A percentile compares a stretch with the other conserved stretches of the same genome.
Evolutionary conservation across 805 yeast species (phyloP).

Genomic region (Starmerella powellii): DNA sequence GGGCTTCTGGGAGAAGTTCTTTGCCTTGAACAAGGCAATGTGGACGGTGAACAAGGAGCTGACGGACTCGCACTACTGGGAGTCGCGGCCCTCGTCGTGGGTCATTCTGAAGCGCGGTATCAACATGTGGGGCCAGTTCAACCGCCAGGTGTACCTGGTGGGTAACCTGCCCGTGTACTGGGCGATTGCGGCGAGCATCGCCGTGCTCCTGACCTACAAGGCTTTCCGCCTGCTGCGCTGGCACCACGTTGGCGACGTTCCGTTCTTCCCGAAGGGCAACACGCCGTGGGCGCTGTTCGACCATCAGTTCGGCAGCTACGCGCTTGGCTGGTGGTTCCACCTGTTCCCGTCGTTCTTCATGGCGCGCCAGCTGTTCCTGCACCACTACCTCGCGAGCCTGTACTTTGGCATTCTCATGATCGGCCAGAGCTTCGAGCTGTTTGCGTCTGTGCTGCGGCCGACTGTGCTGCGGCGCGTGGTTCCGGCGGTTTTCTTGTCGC

Average conservation of each 20-base stretch:
- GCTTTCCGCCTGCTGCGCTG: conserved; percentile 28
- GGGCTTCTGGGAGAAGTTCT: conserved; percentile 39
- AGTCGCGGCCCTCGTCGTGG: conserved; percentile 54
- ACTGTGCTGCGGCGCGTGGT: conserved; percentile 27
- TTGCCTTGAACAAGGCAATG: conserved; percentile 48
- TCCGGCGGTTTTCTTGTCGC: conserved; percentile 39
- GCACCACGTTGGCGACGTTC: conserved; percentile 27
- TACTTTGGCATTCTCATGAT: conserved; percentile 74
- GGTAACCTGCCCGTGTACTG: conserved; percentile 57
- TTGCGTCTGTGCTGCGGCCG: conserved; percentile 21
- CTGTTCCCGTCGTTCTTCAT: conserved; percentile 56
- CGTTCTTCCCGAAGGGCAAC: conserved; percentile 8
- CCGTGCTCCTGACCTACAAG: conserved; percentile 24
- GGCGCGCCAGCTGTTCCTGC: conserved; percentile 88
- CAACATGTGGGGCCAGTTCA: conserved; percentile 40
- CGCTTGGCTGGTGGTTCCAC: conserved; percentile 49
- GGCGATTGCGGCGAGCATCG: conserved; percentile 31
- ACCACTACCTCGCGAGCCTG: conserved; percentile 85
- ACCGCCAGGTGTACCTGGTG: conserved; percentile 41
- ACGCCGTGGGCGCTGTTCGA: conserved; percentile 28
- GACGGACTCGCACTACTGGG: conserved; percentile 39
- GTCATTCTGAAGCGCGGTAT: conserved; percentile 48
- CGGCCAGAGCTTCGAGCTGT: conserved; percentile 41
- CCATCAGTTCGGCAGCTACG: conserved; percentile 33
- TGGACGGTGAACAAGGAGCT: conserved; percentile 38